A percentile compares a stretch with the other conserved stretches of the same genome.
Conservation (phyloP, 371 early-diverging fungal genomes). For the Mortierella sp. region DNA sequence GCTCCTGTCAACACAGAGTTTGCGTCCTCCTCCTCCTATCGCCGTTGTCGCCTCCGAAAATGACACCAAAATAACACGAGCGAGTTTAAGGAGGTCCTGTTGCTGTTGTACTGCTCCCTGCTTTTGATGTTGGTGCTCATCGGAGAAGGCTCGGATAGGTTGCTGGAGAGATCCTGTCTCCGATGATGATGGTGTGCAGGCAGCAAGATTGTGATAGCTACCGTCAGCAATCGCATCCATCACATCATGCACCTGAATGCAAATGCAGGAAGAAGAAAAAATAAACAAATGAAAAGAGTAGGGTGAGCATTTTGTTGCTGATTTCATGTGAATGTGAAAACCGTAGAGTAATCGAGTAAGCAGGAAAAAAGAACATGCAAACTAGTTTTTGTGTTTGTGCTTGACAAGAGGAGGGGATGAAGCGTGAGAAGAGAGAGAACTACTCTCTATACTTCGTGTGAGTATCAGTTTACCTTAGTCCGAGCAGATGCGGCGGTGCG, state of each 20-base stretch:
- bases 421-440: not conserved
- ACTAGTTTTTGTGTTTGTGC: too few species aligned
- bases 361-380: not conserved
- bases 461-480: not conserved
- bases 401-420: too few species aligned
- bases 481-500: not conserved
- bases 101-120: not conserved
- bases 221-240: not conserved
- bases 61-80: not conserved
- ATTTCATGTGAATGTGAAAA: not conserved
- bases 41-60: not conserved
- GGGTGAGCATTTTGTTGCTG: not conserved
- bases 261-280: not conserved
- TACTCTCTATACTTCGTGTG: not conserved
- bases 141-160: constrained; percentile 1
- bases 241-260: not conserved
- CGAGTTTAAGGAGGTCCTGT: not conserved
- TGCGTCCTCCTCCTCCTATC: not conserved
- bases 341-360: not conserved
- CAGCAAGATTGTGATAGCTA: not conserved
- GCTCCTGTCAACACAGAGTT: not conserved
- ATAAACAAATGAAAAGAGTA: not conserved
- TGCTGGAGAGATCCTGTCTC: not conserved
- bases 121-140: not conserved
- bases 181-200: not conserved